Evolutionary conservation across 2,329 filamentous ascomycete species (phyloP).

Genomic region (Huntiella abstrusa): DNA sequence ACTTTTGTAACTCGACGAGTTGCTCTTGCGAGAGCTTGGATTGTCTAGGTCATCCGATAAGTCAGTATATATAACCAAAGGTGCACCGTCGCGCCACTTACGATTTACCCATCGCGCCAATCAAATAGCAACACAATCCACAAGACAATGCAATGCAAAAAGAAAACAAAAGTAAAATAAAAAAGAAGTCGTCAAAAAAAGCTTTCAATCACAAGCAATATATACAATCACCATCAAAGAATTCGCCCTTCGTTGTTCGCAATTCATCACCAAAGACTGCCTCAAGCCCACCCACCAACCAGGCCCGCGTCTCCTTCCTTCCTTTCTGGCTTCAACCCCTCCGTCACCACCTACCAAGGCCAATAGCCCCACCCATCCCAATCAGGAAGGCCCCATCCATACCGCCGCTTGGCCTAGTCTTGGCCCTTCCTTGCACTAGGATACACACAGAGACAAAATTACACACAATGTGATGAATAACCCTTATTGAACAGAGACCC

Average conservation of each 20-base stretch:
- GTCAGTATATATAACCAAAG: background rate
- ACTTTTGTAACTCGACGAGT: conserved; percentile 85
- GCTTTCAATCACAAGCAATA: too few species aligned
- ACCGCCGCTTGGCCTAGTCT: too few species aligned
- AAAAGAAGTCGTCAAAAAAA: background rate
- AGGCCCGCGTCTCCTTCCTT: too few species aligned
- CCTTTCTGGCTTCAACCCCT: too few species aligned
- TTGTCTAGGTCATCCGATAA: conserved; percentile 40
- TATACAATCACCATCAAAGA: too few species aligned
- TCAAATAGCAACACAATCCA: background rate
- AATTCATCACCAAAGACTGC: too few species aligned
- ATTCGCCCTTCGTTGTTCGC: too few species aligned
- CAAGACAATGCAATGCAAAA: background rate
- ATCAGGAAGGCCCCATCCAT: too few species aligned
- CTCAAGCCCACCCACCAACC: too few species aligned
- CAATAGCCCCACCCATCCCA: too few species aligned
- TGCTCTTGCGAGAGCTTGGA: conserved; percentile 96
- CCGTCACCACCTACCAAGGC: too few species aligned
- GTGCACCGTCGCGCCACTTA: conserved; percentile 21
- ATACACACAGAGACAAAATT: background rate
- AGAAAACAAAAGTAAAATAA: background rate
- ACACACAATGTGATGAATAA: background rate
- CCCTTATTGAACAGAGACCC: background rate
- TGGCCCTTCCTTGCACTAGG: background rate
- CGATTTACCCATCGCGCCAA: conserved; percentile 32